Conservation (phyloP, 257 asterid genomes). For the Leptodermis oblonga region DNA sequence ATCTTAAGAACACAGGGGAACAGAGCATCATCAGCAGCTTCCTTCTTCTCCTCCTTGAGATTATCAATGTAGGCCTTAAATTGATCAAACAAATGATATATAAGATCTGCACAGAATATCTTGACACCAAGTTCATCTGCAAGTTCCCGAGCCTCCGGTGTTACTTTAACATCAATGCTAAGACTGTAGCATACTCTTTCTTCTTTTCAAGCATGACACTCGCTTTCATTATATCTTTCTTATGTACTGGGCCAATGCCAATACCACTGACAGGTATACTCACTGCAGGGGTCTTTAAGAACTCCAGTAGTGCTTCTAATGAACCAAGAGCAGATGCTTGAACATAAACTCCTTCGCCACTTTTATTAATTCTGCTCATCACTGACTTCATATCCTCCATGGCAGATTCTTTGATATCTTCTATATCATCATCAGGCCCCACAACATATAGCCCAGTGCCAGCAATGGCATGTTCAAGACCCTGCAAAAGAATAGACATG, state of each 20-base stretch:
- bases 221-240: too few relatives aligned
- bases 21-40: constrained; percentile 86
- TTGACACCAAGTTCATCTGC: constrained; percentile 86
- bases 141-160: constrained; percentile 85
- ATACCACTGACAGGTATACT: constrained; percentile 92
- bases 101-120: constrained; percentile 79
- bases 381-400: constrained; percentile 93
- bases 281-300: constrained; percentile 74
- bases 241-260: constrained; percentile 90
- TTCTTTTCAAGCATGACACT: too few relatives aligned
- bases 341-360: constrained; percentile 90
- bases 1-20: constrained; percentile 91
- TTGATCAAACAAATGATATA: constrained; percentile 83
- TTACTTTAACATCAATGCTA: constrained; percentile 91
- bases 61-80: constrained; percentile 89
- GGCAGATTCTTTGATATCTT: constrained; percentile 64
- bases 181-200: constrained; percentile 74
- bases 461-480: constrained; percentile 95
- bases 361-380: constrained; percentile 81
- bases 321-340: constrained; percentile 98
- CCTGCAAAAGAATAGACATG: constrained; percentile 39
- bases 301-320: constrained; percentile 85
- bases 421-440: constrained; percentile 76
- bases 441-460: constrained; percentile 88
- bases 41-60: constrained; percentile 85